Evolutionary conservation across 2,329 filamentous ascomycete genomes (phyloP), one percentile per base, ranked within the genome.

Genomic region (Lojkania enalia): DNA sequence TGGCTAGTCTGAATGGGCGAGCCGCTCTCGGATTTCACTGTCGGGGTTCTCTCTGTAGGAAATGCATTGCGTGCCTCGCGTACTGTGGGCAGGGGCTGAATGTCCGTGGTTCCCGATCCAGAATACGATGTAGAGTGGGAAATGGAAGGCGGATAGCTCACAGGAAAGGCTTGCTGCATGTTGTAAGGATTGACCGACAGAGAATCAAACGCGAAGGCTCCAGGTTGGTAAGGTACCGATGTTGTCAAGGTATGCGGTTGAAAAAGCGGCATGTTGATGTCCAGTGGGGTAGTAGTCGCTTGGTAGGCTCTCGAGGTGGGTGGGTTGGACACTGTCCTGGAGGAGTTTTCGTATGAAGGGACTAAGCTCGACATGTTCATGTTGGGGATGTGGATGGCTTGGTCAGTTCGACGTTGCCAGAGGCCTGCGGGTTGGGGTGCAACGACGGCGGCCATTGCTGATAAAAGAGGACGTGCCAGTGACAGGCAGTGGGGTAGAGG

Each of bases 1-100:
- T 69, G 66, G 35, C 58, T 68, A n/a, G 72, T 64, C 16, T 71
- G 67, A 11, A 73, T 57, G 1, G 74, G 74, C 5, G 73, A 75
- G 23, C 59, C 54, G 16, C 64, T 66, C 47, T 76, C 75, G 1
- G 64, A 56, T 51, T 77, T 78, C 52, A 76, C 71, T 35, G 65
- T 61, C 5, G 71, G 63, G 20, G 58, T 61, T 27, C 52, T 48
- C 20, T 61, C 54, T 12, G 54, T 30, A 2, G 56, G 14, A 35
- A 62, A 66, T 19, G 53, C 51, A 19, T 54, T 56, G 20, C 55
- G 69, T 48, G 54, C 47, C 46, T 65, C 64, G 52, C 57, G 59
- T 6, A 60, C 53, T 9, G 56, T 53, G 4, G 66, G 51, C n/a
- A 67, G 48, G 12, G 51, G 35, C 23, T 63, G 66, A 3, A 58